Evolutionary conservation across 371 early-diverging fungal genomes (phyloP), one percentile per base, ranked within the genome.

Genomic region (Mortierella sp.): DNA sequence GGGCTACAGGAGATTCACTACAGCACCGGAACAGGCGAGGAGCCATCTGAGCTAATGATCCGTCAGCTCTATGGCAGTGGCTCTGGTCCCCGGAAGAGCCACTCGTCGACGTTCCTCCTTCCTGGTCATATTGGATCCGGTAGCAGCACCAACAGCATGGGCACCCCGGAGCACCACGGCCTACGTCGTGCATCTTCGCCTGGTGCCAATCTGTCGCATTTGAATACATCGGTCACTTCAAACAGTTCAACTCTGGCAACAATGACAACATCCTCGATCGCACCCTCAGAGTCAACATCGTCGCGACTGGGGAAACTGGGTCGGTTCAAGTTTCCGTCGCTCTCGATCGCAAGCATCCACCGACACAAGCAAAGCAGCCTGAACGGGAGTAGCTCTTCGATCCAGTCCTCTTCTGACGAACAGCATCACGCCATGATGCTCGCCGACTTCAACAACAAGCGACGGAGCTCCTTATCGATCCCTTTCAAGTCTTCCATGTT

Each of bases 251-350:
- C 49, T 10, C 7, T 63, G 0, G 43, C 70, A 21, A 32, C 70
- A 49, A 54, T 44, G 2, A 35, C 65, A 7, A 58, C 27, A 56
- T 24, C 58, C 7, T 16, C 38, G 27, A 58, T 7, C 44, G 12
- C 55, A 1, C 21, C 44, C 60, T 44, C 71, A 4, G 75, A 55
- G 14, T 24, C 77, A 48, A n/a, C 38, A 14, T 55, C 80, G 7
- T 72, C 77, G 24, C 78, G 81, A 2, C 49, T 81, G 4, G 79
- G 79, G 11, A 75, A 72, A 2, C 38, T 85, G 49, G 74, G 79
- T 0, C 78, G 81, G 21, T 82, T 85, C 72, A 81, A 82, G 41
- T 79, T 85, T n/a, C 86, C 82, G 0, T 82, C 86, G 12, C 16
- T 85, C n/a, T 79, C 79, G 3, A 75, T 85, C 63, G 72, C 76